Conservation (phyloP, 2,329 filamentous ascomycete genomes). For the Penicillium sp. region DNA sequence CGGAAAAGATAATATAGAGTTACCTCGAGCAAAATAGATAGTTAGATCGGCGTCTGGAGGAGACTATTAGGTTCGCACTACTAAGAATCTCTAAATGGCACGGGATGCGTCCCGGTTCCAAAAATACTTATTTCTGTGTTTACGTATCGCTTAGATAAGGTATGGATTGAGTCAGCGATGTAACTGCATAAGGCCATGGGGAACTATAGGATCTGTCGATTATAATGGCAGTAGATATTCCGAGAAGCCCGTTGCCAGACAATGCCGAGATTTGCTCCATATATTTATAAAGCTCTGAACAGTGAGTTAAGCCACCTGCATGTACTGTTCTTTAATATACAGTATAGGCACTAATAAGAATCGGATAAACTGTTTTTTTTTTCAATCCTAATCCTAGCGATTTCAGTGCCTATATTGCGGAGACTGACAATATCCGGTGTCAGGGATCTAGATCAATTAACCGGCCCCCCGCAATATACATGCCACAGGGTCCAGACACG, state of each 20-base stretch:
- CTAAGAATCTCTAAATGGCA: too few relatives aligned
- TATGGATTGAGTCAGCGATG: not conserved
- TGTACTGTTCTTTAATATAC: not conserved
- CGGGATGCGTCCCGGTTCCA: too few relatives aligned
- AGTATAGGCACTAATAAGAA: not conserved
- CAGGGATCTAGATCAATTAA: not conserved
- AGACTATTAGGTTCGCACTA: too few relatives aligned
- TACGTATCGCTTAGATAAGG: too few relatives aligned
- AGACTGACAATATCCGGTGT: not conserved
- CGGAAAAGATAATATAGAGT: too few relatives aligned
- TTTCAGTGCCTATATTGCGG: not conserved
- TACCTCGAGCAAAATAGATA: too few relatives aligned
- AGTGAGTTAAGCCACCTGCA: not conserved
- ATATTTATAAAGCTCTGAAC: not conserved
- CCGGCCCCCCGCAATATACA: not conserved
- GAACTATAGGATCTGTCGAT: not conserved
- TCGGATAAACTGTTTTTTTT: not conserved
- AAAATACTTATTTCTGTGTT: too few relatives aligned
- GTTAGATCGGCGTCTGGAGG: too few relatives aligned
- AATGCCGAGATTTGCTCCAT: not conserved
- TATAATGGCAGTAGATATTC: not conserved
- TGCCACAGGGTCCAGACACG: not conserved
- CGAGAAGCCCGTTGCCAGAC: not conserved
- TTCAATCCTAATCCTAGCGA: not conserved
- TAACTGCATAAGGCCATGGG: not conserved